Conservation (phyloP, 2,329 filamentous ascomycete species). For the Aspergillus sp. region DNA sequence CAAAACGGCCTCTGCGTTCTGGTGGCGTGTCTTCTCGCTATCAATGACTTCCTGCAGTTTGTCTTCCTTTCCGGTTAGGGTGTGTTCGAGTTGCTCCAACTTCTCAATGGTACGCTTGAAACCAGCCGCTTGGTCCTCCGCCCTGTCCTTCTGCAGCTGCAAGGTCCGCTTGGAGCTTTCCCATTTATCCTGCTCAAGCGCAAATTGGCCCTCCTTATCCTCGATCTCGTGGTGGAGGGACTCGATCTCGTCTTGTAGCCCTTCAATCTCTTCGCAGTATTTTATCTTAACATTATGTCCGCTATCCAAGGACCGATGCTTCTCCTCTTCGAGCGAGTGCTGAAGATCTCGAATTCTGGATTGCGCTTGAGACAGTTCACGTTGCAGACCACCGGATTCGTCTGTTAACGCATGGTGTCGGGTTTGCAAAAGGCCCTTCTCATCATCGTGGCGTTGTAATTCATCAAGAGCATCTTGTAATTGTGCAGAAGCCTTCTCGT, state of each 20-base stretch:
- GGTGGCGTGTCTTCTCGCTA: slow-evolving; percentile 63
- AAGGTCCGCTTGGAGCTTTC: slow-evolving; percentile 57
- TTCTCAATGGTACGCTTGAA: slow-evolving; percentile 64
- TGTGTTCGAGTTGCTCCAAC: slow-evolving; percentile 60
- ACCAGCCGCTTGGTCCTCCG: slow-evolving; percentile 58
- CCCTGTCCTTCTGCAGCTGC: slow-evolving; percentile 56
- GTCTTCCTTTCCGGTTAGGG: slow-evolving; percentile 58
- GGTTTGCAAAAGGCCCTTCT: slow-evolving; percentile 61
- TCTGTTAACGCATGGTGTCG: slow-evolving; percentile 59
- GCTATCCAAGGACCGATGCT: slow-evolving; percentile 50
- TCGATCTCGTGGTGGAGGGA: slow-evolving; percentile 57
- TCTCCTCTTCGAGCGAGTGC: slow-evolving; percentile 45
- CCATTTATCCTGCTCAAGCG: slow-evolving; percentile 65
- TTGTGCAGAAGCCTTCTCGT: slow-evolving; percentile 35
- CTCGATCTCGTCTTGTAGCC: slow-evolving; percentile 49
- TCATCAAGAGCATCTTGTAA: slow-evolving; percentile 53
- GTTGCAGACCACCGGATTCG: slow-evolving; percentile 60
- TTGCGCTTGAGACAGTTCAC: slow-evolving; percentile 48
- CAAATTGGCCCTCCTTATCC: slow-evolving; percentile 62
- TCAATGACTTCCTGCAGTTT: slow-evolving; percentile 60
- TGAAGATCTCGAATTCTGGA: slow-evolving; percentile 42
- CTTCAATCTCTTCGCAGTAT: slow-evolving; percentile 49
- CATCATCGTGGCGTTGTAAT: slow-evolving; percentile 48
- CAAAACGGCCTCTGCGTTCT: slow-evolving; percentile 61
- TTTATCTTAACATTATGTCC: slow-evolving; percentile 53